Evolutionary conservation across 345 rosid genomes (phyloP), one percentile per base, ranked within the genome.

Genomic region (Citrus sinensis): DNA sequence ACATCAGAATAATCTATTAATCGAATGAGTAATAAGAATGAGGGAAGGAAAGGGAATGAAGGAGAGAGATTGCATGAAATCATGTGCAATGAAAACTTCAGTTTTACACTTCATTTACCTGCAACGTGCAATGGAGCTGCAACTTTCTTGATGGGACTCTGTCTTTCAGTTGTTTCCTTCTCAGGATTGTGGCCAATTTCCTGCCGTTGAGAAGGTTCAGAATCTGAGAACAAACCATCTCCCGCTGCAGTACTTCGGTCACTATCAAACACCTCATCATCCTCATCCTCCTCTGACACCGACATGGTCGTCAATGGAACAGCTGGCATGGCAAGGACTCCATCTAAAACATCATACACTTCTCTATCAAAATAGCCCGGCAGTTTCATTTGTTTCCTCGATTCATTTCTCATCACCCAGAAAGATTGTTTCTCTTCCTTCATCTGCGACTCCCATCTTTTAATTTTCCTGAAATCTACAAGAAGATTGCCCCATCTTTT

Each of bases 391-490:
- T 78, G 79, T 76, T 62, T 80, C 74, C 81, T 80, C 64, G 63
- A 32, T 30, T 83, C 75, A 65, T 55, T 78, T 67, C 79, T 80
- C 84, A 76, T 83, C 11, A n/a, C 59, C 86, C 86, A 85, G 64
- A 78, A 85, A 17, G 86, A 76, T 42, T 78, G 70, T 56, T n/a
- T 86, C 77, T 39, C 78, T 7, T 70, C 79, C 71, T 34, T 60
- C 8, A 17, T 16, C 71, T 30, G 82, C 2, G 69, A 80, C 71
- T 85, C 88, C 88, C 83, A 85, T 72, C 64, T 68, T 70, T 76
- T 83, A 25, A 85, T 83, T 61, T 85, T 85, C 79, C 34, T 85
- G 78, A 78, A 85, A 75, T 83, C 86, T 49, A 75, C 55, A 30
- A 86, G 40, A 76, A 83, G 71, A 69, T 80, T 80, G 64, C 76